A percentile compares a stretch with the other conserved stretches of the same genome.
These are phyloP conservation scores for Calocera cornea DNA, from an alignment of 768 basidiomycete genomes.

Conservation along the genomic window DNA sequence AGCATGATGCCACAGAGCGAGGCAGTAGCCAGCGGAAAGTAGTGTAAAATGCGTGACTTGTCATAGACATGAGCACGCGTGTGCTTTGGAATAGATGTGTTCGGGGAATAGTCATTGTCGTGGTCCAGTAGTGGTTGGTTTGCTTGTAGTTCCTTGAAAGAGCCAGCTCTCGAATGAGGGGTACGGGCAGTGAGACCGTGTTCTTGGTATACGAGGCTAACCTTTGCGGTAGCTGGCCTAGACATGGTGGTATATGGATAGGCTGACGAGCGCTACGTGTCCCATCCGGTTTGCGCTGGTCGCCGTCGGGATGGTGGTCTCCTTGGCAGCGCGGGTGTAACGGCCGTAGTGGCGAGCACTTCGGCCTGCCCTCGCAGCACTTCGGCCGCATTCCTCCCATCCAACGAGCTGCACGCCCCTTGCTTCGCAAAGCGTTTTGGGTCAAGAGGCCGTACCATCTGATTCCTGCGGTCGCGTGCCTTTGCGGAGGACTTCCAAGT, in stretches of 20 bases:
- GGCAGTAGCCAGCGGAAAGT: neutral
- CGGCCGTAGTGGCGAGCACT: too few species aligned
- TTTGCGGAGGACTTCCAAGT: too few species aligned
- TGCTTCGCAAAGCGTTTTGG: too few species aligned
- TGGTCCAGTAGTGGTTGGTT: neutral
- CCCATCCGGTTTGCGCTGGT: neutral
- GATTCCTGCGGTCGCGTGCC: too few species aligned
- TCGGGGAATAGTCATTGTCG: neutral
- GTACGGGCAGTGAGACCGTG: neutral
- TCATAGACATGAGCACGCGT: neutral
- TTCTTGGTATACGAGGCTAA: neutral
- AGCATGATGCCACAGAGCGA: conserved; percentile 22
- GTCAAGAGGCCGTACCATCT: too few species aligned
- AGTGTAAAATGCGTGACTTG: neutral
- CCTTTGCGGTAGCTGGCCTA: neutral
- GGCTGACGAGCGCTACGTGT: neutral
- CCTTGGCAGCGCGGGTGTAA: neutral
- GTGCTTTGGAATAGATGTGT: neutral
- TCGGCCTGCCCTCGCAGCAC: too few species aligned
- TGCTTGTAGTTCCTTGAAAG: neutral
- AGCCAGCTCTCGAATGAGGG: neutral
- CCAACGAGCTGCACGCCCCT: too few species aligned
- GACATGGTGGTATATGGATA: neutral
- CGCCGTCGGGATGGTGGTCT: neutral
- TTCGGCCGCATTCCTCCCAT: too few species aligned